Conservation (phyloP, 352 stramenopile genomes). For the Globisporangium nagaii region DNA sequence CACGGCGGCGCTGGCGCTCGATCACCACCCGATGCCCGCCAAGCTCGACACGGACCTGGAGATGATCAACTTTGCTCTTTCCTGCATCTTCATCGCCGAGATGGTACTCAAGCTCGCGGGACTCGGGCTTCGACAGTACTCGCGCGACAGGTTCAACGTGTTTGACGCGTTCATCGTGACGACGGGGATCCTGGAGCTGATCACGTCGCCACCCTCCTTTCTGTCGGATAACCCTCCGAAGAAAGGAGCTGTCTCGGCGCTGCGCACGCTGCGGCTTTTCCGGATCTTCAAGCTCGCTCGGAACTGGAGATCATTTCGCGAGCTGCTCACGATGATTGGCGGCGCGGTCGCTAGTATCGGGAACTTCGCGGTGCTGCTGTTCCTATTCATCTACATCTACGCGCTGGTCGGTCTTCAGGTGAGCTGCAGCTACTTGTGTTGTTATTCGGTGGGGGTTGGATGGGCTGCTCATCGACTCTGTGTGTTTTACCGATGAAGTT, state of each 20-base stretch:
- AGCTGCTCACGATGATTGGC: constrained; percentile 88
- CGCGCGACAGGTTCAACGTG: constrained; percentile 69
- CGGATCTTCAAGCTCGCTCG: constrained; percentile 93
- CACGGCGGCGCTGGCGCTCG: constrained; percentile 68
- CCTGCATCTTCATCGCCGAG: constrained; percentile 66
- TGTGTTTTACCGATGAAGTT: constrained; percentile 41
- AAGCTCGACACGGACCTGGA: constrained; percentile 51
- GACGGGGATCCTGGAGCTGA: constrained; percentile 65
- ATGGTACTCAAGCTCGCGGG: constrained; percentile 84
- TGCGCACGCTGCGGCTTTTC: constrained; percentile 90
- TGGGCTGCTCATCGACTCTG: not conserved
- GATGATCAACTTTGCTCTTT: constrained; percentile 77
- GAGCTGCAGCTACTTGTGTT: not conserved
- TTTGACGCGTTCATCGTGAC: constrained; percentile 87
- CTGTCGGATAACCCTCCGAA: constrained; percentile 43
- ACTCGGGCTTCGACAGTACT: constrained; percentile 70
- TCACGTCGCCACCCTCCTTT: constrained; percentile 65
- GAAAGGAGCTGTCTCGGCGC: constrained; percentile 69
- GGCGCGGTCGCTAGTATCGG: constrained; percentile 89
- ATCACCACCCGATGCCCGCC: constrained; percentile 74
- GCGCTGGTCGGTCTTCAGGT: constrained; percentile 87
- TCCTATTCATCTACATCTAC: constrained; percentile 96
- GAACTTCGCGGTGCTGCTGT: constrained; percentile 93
- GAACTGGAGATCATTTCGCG: constrained; percentile 89
- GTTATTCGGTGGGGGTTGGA: not conserved